A percentile compares a stretch with the other conserved stretches of the same genome.
Evolutionary conservation across 805 yeast genomes (phyloP).

Genomic region (Candida arabinofermentans): DNA sequence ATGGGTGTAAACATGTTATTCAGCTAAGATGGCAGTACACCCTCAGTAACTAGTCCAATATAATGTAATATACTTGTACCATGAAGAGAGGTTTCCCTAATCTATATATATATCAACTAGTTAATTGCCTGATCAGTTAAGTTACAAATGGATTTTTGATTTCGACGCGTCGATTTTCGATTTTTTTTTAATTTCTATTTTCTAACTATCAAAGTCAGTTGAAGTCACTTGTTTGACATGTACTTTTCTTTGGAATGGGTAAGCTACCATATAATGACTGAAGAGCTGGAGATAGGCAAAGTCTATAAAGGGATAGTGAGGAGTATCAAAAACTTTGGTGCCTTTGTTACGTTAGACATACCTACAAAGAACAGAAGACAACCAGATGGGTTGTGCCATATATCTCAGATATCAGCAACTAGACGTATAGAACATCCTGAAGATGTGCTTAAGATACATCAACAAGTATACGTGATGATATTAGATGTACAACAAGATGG

Average conservation of each 20-base stretch:
- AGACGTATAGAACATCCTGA: conserved; percentile 51
- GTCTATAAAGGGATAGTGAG: conserved; percentile 61
- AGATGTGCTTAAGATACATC: conserved; percentile 53
- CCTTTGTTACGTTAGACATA: conserved; percentile 56
- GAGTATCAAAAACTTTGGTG: conserved; percentile 68
- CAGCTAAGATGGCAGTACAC: too few species aligned
- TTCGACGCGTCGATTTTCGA: neutral
- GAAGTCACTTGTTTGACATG: too few species aligned
- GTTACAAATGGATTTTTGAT: too few species aligned
- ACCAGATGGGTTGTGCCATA: conserved; percentile 68
- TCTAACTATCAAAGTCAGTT: too few species aligned
- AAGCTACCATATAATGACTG: neutral
- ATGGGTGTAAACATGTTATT: conserved; percentile 41
- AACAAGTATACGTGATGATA: conserved; percentile 64
- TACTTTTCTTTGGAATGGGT: too few species aligned
- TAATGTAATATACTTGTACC: too few species aligned
- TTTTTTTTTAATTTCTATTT: too few species aligned
- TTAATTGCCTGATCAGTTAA: neutral
- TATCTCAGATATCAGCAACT: conserved; percentile 56
- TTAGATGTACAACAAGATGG: conserved; percentile 37
- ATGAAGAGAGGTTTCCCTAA: too few species aligned
- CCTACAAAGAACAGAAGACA: conserved; percentile 24
- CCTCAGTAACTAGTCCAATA: too few species aligned
- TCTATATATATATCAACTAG: too few species aligned
- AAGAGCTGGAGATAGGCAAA: conserved; percentile 36